Evolutionary conservation across 2,329 filamentous ascomycete species (phyloP), one percentile per base, ranked within the genome.

Genomic region (Fusarium devonianum): DNA sequence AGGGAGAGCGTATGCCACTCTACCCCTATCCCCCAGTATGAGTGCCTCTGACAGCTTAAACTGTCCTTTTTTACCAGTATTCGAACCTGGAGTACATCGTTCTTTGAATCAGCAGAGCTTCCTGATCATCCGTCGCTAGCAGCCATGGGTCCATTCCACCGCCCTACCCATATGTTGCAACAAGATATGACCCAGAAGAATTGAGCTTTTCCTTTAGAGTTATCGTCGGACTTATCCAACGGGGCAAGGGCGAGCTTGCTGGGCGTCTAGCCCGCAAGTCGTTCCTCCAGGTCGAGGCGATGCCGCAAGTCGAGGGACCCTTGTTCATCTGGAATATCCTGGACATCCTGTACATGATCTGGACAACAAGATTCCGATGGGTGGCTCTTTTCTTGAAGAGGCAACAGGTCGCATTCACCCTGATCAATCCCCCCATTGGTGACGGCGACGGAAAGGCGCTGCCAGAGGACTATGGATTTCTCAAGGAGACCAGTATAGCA

Each of bases 301-400:
- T 56, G 39, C 22, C 55, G 0, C 26, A 56, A 1, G 18, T 41
- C 4, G 53, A 56, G 4, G 50, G 38, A 5, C 53, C 53, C 8
- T 11, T 56, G 6, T 56, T 56, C 12, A 55, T 56, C 2, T 56
- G 53, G 53, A 56, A 56, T 10, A 22, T 55, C 2, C 4, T 56
- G 9, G 53, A 56, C 33, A 49, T 56, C 5, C 33, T 55, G 18
- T 30, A 50, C 23, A 32, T 29, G 14, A 45, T 56, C 7, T 49
- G 1, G 29, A 35, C 3, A 40, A 35, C 21, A 55, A 44, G 14
- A 33, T 36, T 4, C 49, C 52, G 1, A 26, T 25, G 3, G 17
- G 21, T 4, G 28, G 44, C 7, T 10, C 21, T 1, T 36, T 28
- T 12, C 28, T 43, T 2, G 43, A 29, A 19, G 33, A 36, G n/a